A percentile compares a stretch with the other conserved stretches of the same genome.
Conservation (phyloP, 768 basidiomycete genomes). For the Boletus sp. region DNA sequence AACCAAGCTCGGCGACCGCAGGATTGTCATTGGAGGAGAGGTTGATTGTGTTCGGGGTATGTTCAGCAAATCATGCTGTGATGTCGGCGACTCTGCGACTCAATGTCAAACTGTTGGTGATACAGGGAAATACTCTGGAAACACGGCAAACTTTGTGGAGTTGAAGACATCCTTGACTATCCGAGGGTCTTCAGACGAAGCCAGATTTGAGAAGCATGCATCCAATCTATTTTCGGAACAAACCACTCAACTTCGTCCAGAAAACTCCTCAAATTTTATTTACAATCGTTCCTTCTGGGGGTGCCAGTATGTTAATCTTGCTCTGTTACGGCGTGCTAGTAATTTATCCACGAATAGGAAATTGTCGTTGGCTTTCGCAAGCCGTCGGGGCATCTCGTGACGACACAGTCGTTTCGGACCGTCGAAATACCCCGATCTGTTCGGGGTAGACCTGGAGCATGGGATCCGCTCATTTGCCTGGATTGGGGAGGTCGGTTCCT, state of each 20-base stretch:
- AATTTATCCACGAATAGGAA: constrained; percentile 44
- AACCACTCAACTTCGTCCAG: constrained; percentile 36
- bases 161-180: constrained; percentile 82
- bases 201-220: constrained; percentile 74
- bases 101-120: neutral
- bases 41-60: constrained; percentile 85
- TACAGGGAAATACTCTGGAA: constrained; percentile 58
- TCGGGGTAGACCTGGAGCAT: constrained; percentile 67
- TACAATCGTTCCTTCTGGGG: constrained; percentile 87
- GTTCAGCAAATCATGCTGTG: constrained; percentile 4
- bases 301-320: constrained; percentile 61
- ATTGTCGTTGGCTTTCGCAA: constrained; percentile 87
- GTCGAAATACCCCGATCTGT: constrained; percentile 75
- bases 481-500: constrained; percentile 70
- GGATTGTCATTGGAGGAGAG: constrained; percentile 82
- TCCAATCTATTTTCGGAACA: neutral
- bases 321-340: neutral
- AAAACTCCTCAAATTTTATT: constrained; percentile 89
- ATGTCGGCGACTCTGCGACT: neutral
- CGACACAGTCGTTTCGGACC: constrained; percentile 72
- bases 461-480: constrained; percentile 75
- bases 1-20: constrained; percentile 70
- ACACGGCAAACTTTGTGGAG: constrained; percentile 72
- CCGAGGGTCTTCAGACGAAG: constrained; percentile 58
- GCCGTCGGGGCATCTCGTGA: constrained; percentile 62